Base-by-base conservation (phyloP, 768 basidiomycete species). In the Phaeotremella fagi region DNA sequence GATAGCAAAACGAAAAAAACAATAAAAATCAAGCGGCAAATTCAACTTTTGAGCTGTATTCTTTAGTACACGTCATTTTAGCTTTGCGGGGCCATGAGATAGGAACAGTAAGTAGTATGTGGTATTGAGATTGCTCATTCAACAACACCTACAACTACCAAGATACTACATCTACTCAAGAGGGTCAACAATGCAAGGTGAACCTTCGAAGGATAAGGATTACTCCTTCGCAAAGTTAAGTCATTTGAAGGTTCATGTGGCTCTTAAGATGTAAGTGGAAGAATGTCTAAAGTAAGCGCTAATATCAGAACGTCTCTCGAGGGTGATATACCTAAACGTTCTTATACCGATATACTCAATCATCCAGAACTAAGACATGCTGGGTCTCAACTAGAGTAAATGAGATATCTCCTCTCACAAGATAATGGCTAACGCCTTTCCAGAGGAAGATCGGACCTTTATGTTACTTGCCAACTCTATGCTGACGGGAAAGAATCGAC, bases 401-500 rank as follows among this genome's bases (percentile, higher is more conserved):
- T 71, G 82, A 27, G 12, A 6, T 41, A 20, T 41, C 38, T 24
- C 22, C 33, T n/a, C 9, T 25, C 6, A 41, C 1, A 18, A 18
- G 29, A 25, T 20, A 9, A 1, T 37, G 4, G 3, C 9, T 41
- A 37, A 72, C 15, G 26, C 26, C 36, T 27, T 15, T 4, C 59
- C 77, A 95, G 90, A 60, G 84, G 83, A 14, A 82, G 86, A 61
- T 88, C 91, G 70, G 95, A 98, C 76, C 82, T 98, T 52, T 94
- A 90, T 75, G 86, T 97, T 48, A 90, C 88, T 11, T 86, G 89
- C 70, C 88, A 94, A 70, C 83, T 99, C 15, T 80, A 88, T 55
- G 87, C 90, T 11, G 90, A 95, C 71, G 94, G 94, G 73, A 90
- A 91, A 67, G 89, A 88, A 0, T 78, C 94, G 37, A 91, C 91